Percentiles rank a stretch among this genome's conserved stretches.
Conservation (phyloP, 2,329 filamentous ascomycete species). For the Anisogramma anomala region DNA sequence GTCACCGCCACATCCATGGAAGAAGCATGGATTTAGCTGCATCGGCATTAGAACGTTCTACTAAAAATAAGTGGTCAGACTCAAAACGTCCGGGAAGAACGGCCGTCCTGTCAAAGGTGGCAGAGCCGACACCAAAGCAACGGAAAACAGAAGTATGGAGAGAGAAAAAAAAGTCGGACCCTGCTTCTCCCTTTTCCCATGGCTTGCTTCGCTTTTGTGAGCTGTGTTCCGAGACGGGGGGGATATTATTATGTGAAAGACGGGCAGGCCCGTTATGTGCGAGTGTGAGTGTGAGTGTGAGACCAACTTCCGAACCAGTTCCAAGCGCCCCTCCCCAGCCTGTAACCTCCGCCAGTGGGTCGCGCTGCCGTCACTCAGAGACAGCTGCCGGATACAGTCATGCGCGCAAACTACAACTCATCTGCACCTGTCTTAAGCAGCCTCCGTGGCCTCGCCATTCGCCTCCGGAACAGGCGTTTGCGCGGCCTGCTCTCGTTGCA, state of each 20-base stretch:
- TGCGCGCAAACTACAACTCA: conserved; percentile 8
- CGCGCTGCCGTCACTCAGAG: neutral
- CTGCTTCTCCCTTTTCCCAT: conserved; percentile 8
- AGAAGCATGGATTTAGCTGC: conserved; percentile 33
- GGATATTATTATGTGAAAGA: conserved; percentile 15
- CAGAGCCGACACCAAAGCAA: conserved; percentile 15
- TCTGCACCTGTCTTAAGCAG: conserved; percentile 27
- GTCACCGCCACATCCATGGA: neutral
- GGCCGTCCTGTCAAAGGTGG: conserved; percentile 10
- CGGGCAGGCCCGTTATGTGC: conserved; percentile 7
- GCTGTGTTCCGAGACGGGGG: conserved; percentile 16
- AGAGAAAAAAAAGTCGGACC: conserved; percentile 13
- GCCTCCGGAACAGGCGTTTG: conserved; percentile 31
- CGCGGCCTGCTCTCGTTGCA: conserved; percentile 72
- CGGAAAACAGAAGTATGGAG: conserved; percentile 18
- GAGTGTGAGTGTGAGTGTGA: too few relatives aligned
- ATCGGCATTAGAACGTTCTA: conserved; percentile 55
- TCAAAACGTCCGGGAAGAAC: conserved; percentile 17
- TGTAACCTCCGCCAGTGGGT: conserved; percentile 4
- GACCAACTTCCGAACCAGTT: conserved; percentile 6
- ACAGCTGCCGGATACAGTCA: too few relatives aligned
- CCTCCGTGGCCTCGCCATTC: conserved; percentile 45
- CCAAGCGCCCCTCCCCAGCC: conserved; percentile 5
- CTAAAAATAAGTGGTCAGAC: conserved; percentile 31
- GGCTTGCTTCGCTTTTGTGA: conserved; percentile 6